Evolutionary conservation across 345 rosid species (phyloP), one percentile per base, ranked within the genome.

Genomic region (Erodium maritimum): DNA sequence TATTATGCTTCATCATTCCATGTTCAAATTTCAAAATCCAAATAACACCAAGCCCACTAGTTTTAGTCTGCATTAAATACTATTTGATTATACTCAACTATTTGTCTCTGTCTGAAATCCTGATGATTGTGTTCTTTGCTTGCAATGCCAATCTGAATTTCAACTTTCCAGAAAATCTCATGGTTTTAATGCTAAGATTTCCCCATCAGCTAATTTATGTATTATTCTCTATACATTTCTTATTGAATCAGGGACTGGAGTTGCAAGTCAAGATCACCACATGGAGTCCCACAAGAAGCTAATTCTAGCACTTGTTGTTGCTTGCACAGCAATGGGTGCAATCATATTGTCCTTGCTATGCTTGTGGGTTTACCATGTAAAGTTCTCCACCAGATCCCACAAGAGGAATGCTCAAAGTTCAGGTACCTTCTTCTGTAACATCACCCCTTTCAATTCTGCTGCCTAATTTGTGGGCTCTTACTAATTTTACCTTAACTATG

Each of bases 291-390:
- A 68, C 68, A 79, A 70, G 77, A 87, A 73, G 67, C 64, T 77
- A 29, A 59, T 76, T 23, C 55, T 77, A 61, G 64, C 76, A 63
- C 80, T 91, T 56, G 67, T 70, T 71, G 80, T 79, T 74, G 63
- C 79, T 54, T 83, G 87, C 60, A 65, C 77, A 68, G 65, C 77
- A 54, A 67, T 80, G 58, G 84, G 60, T 69, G 52, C 71, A 11
- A 65, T 80, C 63, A 55, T 85, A 50, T 23, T 77, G 48, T 70
- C 66, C 54, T 62, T 79, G 60, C 64, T 78, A 22, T 80, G 65
- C 63, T 76, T 72, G 57, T 85, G 87, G 86, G 19, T 66, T 69
- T 79, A 66, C 57, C 67, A 37, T 60, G 67, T 69, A 63, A 87
- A 72, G 71, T 69, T 60, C 53, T 72, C 74, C 23, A 66, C 51